Base-by-base conservation (phyloP, 495 filamentous ascomycete genomes). In the Lasiosphaeria ovina region DNA sequence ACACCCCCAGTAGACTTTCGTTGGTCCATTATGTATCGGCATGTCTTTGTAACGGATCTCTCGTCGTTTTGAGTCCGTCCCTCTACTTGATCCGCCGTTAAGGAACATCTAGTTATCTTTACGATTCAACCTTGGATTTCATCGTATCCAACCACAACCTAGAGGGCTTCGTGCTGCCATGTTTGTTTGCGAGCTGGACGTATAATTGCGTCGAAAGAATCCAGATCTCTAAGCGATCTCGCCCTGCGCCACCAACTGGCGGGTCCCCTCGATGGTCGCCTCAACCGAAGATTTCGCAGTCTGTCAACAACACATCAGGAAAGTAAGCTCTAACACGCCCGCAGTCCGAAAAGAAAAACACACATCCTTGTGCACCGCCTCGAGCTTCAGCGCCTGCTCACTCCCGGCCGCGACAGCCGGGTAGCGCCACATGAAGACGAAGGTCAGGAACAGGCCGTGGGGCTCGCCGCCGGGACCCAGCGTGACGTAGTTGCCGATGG, bases 281-380 rank as follows among this genome's bases (percentile, higher is more conserved):
- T 77, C 74, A 1, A 78, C 76, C 9, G 76, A 74, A 59, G 66
- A 63, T 53, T 69, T 76, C 32, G 76, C 74, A 10, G 66, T 72
- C 76, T 78, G 36, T 33, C 16, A 12, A 35, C 33, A 16, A 35
- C 6, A 47, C 14, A 51, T 72, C 61, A 70, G 65, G 59, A 52
- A 55, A 33, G 31, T 35, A 3, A 24, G 24, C 35, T 33, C 17
- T 10, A 51, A 24, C 40, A 44, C n/a, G 4, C 33, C 5, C 8
- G 7, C 17, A 6, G 6, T 40, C 8, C 6, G 14, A 31, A 31
- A 6, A 8, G 7, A 14, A 35, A 8, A 44, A 60, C 76, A 64
- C 44, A 77, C 76, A 66, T 66, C 58, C 64, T 64, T 64, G 62
- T 69, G 69, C 57, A 38, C 49, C 66, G 57, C 70, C 60, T 71